Evolutionary conservation across 225 moss, liverwort and hornwort species (phyloP), one percentile per base, ranked within the genome.

Genomic region (Straminergon stramineum): DNA sequence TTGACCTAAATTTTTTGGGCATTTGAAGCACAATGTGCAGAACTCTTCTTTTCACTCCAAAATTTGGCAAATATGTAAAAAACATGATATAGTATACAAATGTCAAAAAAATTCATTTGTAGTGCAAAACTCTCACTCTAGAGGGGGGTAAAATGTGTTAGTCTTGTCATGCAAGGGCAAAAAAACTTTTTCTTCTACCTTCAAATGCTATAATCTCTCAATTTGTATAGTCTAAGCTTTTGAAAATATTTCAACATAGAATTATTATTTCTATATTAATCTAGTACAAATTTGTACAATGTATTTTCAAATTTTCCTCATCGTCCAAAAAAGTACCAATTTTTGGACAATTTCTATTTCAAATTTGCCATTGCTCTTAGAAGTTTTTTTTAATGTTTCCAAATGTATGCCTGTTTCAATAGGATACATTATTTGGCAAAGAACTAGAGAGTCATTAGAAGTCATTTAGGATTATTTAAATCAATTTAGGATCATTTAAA

Each of bases 21-120:
- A 73, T 1, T 1, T 3, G 0, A 2, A 2, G 2, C 9, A 73
- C 1, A 73, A 26, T 41, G 45, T 30, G 4, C 2, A 43, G 30
- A 70, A 30, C 0, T 30, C 45, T 4, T 30, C 6, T 0, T 45
- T 16, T 45, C 4, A 6, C 6, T 45, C 2, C 2, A 2, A 75
- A 12, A 75, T 51, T 48, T 75, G 7, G 12, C 1, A 51, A 18
- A 2, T 19, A 18, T 48, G 2, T 30, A 48, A 11, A 1, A 12
- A 51, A 31, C 12, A 19, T 75, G 2, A 48, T 7, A 12, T 11
- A 51, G 2, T 5, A 10, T 45, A 3, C 9, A 43, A 73, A 43
- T 27, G 10, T 71, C 62, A 1, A 71, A 26, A 26, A 41, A 1
- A 41, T 24, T 5, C 15, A 41, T 26, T 0, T 4, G 0, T 41